These are phyloP conservation scores for Xylaria venustula DNA, from an alignment of 495 filamentous ascomycete species.

Conservation along the genomic window DNA sequence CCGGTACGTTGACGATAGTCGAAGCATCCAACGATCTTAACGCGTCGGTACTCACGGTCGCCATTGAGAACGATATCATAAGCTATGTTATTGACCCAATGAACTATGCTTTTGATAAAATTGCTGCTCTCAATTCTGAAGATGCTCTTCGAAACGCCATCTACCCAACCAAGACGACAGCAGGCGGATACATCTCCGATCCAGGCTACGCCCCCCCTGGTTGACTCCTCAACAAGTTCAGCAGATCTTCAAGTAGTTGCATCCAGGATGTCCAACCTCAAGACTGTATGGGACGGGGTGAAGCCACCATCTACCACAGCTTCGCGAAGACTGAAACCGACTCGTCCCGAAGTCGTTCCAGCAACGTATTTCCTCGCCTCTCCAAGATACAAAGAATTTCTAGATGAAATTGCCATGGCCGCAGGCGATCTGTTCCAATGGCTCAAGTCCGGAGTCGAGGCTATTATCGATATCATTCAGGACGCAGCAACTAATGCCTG, in stretches of 20 bases:
- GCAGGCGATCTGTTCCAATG: constrained; percentile 2
- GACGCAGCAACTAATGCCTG: background rate
- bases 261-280: background rate
- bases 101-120: constrained; percentile 8
- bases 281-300: background rate
- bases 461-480: background rate
- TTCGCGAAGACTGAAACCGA: background rate
- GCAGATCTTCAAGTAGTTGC: background rate
- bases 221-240: background rate
- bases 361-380: background rate
- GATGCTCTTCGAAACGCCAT: background rate
- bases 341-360: background rate
- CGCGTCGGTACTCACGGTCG: background rate
- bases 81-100: constrained; percentile 7
- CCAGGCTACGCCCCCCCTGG: background rate
- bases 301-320: background rate
- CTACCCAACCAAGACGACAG: background rate
- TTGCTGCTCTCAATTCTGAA: background rate
- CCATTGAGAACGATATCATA: constrained; percentile 1
- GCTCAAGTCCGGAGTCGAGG: background rate
- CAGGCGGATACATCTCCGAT: background rate
- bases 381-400: background rate
- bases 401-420: background rate
- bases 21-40: background rate
- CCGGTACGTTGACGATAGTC: background rate